These are phyloP conservation scores for Rauvolfia tetraphylla DNA, from an alignment of 257 asterid species.

Conservation along the genomic window DNA sequence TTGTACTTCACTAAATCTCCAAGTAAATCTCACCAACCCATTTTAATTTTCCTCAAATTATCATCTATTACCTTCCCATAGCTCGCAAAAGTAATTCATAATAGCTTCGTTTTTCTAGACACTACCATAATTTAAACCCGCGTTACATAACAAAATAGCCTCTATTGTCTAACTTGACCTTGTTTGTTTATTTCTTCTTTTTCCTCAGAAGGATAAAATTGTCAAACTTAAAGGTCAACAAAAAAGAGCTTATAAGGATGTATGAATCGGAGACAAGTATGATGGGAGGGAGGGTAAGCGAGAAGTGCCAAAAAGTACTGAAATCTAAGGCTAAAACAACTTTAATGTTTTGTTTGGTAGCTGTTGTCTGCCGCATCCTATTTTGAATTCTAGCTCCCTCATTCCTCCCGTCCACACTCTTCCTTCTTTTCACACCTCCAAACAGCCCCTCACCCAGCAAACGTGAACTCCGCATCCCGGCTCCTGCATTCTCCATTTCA, in stretches of 20 bases:
- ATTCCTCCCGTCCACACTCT: conserved; percentile 13
- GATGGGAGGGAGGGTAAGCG: neutral
- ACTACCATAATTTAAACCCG: no score
- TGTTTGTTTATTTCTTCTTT: neutral
- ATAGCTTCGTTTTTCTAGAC: no score
- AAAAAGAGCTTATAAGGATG: conserved; percentile 4
- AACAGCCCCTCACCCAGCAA: neutral
- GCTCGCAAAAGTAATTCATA: no score
- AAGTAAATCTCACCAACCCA: conserved; percentile 1
- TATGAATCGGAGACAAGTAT: neutral
- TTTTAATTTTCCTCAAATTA: neutral
- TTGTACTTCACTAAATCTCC: neutral
- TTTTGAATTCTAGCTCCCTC: conserved; percentile 29
- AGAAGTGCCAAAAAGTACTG: conserved; percentile 14
- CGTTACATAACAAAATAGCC: no score
- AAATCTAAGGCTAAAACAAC: conserved; percentile 8
- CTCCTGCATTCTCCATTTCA: neutral
- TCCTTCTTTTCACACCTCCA: conserved; percentile 14
- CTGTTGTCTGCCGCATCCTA: conserved; percentile 45
- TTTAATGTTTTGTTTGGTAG: conserved; percentile 37
- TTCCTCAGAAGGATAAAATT: neutral
- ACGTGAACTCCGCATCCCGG: neutral
- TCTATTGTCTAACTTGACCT: no score
- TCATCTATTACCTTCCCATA: neutral
- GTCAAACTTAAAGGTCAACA: conserved; percentile 5